A percentile compares a stretch with the other conserved stretches of the same genome.
Conservation (phyloP, 306 rosid genomes). For the Betula pendula region DNA sequence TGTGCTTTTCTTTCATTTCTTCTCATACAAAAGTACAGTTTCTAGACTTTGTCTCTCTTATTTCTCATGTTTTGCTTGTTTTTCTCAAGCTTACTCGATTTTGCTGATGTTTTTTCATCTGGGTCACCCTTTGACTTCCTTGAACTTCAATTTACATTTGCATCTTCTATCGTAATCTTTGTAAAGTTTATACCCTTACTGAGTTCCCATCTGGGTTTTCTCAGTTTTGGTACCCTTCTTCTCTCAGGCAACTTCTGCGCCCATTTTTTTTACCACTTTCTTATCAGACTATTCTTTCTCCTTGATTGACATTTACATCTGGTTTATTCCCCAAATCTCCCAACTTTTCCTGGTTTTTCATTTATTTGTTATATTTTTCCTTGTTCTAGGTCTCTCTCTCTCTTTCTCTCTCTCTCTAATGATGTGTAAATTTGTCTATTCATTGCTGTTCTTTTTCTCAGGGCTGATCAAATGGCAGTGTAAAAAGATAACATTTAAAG, state of each 20-base stretch:
- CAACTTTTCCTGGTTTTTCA: not conserved
- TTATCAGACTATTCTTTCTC: not conserved
- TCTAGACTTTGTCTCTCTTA: not conserved
- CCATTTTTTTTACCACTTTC: not conserved
- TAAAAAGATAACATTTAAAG: constrained; percentile 14
- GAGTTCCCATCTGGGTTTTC: not conserved
- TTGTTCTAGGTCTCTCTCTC: not conserved
- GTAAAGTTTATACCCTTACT: not conserved
- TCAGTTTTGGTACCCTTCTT: constrained; percentile 2
- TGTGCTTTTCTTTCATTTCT: not conserved
- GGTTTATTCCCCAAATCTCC: not conserved
- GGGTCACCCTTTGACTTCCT: not conserved
- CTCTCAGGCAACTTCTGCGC: not conserved
- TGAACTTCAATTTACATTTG: not conserved
- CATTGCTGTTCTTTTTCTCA: constrained; percentile 20
- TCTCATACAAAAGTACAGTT: not conserved
- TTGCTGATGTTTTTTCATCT: not conserved
- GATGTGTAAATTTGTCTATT: constrained; percentile 8
- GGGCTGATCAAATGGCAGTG: constrained; percentile 29
- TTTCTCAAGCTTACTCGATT: not conserved
- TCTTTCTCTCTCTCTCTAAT: not conserved
- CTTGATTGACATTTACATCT: not conserved
- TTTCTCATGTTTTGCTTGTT: not conserved
- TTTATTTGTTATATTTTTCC: not conserved
- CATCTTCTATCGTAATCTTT: not conserved